A percentile compares a stretch with the other conserved stretches of the same genome.
These are phyloP conservation scores for Candida chauliodis DNA, from an alignment of 805 yeast species.

Conservation along the genomic window DNA sequence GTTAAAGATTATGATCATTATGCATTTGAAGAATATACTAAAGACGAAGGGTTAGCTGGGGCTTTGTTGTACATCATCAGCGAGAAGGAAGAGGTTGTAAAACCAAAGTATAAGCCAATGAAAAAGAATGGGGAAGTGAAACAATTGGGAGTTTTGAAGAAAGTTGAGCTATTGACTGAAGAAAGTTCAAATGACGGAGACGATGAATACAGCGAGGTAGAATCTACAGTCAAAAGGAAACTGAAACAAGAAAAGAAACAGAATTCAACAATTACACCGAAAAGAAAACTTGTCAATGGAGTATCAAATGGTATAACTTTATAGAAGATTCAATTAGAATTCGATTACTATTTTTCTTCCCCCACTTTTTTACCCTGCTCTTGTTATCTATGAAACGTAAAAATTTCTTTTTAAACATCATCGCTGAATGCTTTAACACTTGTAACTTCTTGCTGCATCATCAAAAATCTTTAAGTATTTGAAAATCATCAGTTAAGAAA, in stretches of 20 bases:
- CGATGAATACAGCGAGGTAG: constrained; percentile 6
- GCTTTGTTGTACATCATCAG: constrained; percentile 8
- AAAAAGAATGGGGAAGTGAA: background rate
- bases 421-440: too few relatives aligned
- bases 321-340: too few relatives aligned
- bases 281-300: too few relatives aligned
- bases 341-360: too few relatives aligned
- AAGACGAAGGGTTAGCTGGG: constrained; percentile 8
- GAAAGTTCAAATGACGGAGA: constrained; percentile 9
- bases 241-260: background rate
- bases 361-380: too few relatives aligned
- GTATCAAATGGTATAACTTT: too few relatives aligned
- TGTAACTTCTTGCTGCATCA: too few relatives aligned
- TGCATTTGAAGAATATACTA: constrained; percentile 1
- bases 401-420: too few relatives aligned
- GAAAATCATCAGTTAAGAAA: too few relatives aligned
- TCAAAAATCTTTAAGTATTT: too few relatives aligned
- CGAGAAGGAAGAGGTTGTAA: constrained; percentile 1
- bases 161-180: background rate
- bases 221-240: background rate
- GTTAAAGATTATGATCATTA: constrained; percentile 1
- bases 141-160: background rate
- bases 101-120: background rate
- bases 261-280: too few relatives aligned
- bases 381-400: too few relatives aligned